Percentiles rank a stretch among this genome's conserved stretches.
Conservation (phyloP, 2,329 filamentous ascomycete genomes). For the Aschersonia sp. region DNA sequence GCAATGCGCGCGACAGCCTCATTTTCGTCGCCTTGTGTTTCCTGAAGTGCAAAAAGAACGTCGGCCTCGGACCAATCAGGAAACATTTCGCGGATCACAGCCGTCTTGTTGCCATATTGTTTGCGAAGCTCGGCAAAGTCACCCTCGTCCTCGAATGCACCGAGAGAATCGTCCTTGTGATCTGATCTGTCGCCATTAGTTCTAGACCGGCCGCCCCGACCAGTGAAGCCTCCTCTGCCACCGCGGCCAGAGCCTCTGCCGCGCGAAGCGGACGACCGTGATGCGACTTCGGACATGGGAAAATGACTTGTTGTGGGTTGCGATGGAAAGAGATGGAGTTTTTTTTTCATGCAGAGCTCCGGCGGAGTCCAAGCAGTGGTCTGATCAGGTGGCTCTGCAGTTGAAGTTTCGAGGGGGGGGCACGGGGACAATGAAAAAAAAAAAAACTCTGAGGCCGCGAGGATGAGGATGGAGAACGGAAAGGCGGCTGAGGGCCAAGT, state of each 20-base stretch:
- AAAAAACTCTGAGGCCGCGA: constrained; percentile 6
- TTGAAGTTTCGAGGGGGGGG: neutral
- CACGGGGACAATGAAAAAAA: constrained; percentile 3
- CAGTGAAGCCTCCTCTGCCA: constrained; percentile 61
- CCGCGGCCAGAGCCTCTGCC: constrained; percentile 84
- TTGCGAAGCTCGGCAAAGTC: constrained; percentile 88
- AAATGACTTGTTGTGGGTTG: constrained; percentile 5
- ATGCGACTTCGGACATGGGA: constrained; percentile 88
- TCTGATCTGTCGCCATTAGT: constrained; percentile 57
- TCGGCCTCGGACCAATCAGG: constrained; percentile 92
- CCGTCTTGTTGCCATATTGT: constrained; percentile 67
- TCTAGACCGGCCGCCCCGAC: constrained; percentile 52
- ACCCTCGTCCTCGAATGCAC: constrained; percentile 62
- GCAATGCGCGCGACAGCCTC: constrained; percentile 64
- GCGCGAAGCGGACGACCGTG: constrained; percentile 68
- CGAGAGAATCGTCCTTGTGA: constrained; percentile 41
- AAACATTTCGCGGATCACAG: constrained; percentile 82
- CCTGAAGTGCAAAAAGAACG: constrained; percentile 81
- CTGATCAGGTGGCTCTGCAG: no score
- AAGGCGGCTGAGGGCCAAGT: constrained; percentile 13
- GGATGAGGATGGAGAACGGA: constrained; percentile 7
- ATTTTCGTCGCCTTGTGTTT: constrained; percentile 68
- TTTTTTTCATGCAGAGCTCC: no score
- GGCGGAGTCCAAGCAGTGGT: no score
- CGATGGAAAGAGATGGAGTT: no score